Percentiles rank a stretch among this genome's conserved stretches.
phyloP scores from a whole-genome alignment of 768 basidiomycete genomes.

The Clitopilus hobsonii region DNA sequence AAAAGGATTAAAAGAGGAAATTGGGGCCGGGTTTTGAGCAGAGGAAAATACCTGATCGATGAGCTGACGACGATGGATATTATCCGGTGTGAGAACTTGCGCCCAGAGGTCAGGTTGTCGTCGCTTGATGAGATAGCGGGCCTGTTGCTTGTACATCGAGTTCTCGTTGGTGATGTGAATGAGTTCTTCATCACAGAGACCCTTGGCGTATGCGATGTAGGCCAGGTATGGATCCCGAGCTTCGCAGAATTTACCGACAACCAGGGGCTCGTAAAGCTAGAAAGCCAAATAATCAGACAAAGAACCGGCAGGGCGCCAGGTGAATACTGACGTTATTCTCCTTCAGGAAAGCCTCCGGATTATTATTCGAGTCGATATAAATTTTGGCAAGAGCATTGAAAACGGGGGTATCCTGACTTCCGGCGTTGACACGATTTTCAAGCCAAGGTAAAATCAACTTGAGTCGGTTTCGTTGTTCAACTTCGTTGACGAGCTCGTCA shows the following conservation, averaged over 20 bases:
- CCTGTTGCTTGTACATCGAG: slow-evolving; percentile 99
- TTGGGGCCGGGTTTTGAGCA: neutral
- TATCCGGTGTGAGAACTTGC: slow-evolving; percentile 86
- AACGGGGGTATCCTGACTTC: slow-evolving; percentile 88
- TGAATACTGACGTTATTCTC: slow-evolving; percentile 83
- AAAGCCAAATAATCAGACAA: slow-evolving; percentile 9
- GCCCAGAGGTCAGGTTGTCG: slow-evolving; percentile 95
- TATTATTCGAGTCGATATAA: slow-evolving; percentile 97
- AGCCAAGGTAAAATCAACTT: slow-evolving; percentile 98
- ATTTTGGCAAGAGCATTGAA: slow-evolving; percentile 99
- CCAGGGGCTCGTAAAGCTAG: slow-evolving; percentile 91
- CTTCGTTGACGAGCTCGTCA: slow-evolving; percentile 95
- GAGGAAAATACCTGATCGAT: slow-evolving; percentile 75
- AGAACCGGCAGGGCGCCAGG: neutral
- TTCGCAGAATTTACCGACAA: slow-evolving; percentile 99
- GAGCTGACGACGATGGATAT: slow-evolving; percentile 87
- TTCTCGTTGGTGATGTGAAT: slow-evolving; percentile 98
- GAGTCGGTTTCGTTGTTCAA: slow-evolving; percentile 91
- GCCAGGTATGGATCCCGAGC: slow-evolving; percentile 97
- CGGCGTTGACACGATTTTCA: slow-evolving; percentile 88
- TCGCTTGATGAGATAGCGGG: slow-evolving; percentile 95
- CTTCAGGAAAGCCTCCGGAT: slow-evolving; percentile 96
- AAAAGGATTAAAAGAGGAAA: neutral
- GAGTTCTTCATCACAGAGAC: slow-evolving; percentile 97
- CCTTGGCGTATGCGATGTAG: slow-evolving; percentile 98